Conservation (phyloP, 768 basidiomycete genomes). For the Amanita pallidorosea region DNA sequence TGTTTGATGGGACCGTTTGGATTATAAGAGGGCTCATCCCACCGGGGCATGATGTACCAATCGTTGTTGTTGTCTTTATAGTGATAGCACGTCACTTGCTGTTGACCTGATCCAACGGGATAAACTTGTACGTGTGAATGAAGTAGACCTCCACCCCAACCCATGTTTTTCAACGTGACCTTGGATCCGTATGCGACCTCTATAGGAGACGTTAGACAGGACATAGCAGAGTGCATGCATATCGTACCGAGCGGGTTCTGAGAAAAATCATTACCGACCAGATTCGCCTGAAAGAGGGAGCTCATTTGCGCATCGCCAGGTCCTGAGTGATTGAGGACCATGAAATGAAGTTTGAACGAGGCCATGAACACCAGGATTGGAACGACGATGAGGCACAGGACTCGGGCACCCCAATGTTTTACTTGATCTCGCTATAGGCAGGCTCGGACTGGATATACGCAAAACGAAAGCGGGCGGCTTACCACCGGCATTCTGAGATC, state of each 20-base stretch:
- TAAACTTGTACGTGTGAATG: conserved; percentile 97
- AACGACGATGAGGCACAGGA: conserved; percentile 76
- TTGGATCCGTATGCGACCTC: conserved; percentile 88
- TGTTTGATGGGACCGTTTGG: conserved; percentile 58
- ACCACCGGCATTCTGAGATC: conserved; percentile 88
- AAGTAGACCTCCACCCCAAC: conserved; percentile 92
- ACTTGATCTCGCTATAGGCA: conserved; percentile 65
- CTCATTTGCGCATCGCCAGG: conserved; percentile 99
- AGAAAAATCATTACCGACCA: conserved; percentile 90
- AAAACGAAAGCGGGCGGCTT: conserved; percentile 19
- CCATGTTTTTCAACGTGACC: conserved; percentile 92
- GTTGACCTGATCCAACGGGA: conserved; percentile 85
- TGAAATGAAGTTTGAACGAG: conserved; percentile 94
- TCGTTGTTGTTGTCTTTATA: conserved; percentile 99
- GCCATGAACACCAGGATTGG: conserved; percentile 90
- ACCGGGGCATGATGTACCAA: conserved; percentile 71
- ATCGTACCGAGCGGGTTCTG: conserved; percentile 72
- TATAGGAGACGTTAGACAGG: conserved; percentile 13
- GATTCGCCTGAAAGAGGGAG: conserved; percentile 94
- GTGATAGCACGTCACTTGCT: conserved; percentile 98
- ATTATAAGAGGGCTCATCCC: conserved; percentile 65
- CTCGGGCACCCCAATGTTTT: conserved; percentile 84
- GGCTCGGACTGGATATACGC: conserved; percentile 5
- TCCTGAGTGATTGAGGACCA: conserved; percentile 88
- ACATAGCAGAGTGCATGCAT: not conserved